phyloP scores from a whole-genome alignment of 2,329 filamentous ascomycete genomes.

The Fusarium acutatum region DNA sequence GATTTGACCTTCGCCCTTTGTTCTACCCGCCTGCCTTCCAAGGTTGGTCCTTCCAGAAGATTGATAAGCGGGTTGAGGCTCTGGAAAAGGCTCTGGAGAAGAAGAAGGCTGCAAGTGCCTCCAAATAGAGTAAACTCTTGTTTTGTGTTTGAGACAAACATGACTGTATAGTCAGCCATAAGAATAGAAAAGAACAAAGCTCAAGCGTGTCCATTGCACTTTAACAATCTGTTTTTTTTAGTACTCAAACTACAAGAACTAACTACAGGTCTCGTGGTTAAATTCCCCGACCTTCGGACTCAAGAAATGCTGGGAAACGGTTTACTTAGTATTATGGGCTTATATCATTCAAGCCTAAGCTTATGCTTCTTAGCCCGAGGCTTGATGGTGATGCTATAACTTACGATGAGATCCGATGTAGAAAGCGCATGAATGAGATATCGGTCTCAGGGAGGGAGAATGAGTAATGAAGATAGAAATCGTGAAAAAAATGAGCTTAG shows the following conservation, averaged over 20 bases:
- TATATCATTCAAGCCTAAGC: neutral
- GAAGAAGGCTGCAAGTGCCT: neutral
- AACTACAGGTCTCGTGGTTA: neutral
- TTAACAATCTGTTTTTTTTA: neutral
- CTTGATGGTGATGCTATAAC: neutral
- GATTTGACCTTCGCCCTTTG: conserved; percentile 39
- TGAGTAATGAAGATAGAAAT: neutral
- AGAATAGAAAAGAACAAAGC: neutral
- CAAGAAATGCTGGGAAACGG: neutral
- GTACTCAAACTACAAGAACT: neutral
- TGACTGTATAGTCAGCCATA: neutral
- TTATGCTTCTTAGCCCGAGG: neutral
- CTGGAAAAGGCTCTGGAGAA: conserved; percentile 41
- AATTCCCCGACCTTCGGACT: neutral
- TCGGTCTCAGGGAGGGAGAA: neutral
- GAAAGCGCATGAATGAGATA: neutral
- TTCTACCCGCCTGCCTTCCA: conserved; percentile 47
- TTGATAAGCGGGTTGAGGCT: conserved; percentile 48
- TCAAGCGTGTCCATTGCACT: neutral
- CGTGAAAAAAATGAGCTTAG: neutral
- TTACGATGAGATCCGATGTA: neutral
- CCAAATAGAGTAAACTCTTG: neutral
- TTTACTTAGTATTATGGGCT: neutral
- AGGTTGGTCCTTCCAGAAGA: conserved; percentile 51
- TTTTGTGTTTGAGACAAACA: neutral